Percentiles rank a stretch among this genome's conserved stretches.
phyloP scores from a whole-genome alignment of 768 basidiomycete genomes.

The Lactifluus subvellereus region DNA sequence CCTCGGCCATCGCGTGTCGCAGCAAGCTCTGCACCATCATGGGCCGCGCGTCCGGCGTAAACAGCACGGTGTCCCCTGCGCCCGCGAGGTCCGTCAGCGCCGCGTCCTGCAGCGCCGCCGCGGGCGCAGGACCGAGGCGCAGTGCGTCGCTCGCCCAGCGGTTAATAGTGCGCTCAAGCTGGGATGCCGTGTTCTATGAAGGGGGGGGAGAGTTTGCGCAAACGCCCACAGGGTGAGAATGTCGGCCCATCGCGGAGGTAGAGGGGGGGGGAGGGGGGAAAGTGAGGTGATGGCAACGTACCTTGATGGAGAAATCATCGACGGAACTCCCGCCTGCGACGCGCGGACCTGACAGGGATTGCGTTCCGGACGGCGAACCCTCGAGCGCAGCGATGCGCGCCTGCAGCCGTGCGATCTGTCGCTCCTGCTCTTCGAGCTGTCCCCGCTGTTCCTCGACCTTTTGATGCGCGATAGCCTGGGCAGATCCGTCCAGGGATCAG shows the following conservation, averaged over 20 bases:
- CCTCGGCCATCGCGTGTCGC: constrained; percentile 74
- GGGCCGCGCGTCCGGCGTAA: constrained; percentile 33
- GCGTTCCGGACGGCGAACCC: constrained; percentile 42
- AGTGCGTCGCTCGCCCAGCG: constrained; percentile 81
- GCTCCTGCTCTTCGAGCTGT: constrained; percentile 79
- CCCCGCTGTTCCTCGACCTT: constrained; percentile 77
- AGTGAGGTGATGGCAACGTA: constrained; percentile 24
- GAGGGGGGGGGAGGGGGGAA: background rate
- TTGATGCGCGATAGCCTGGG: constrained; percentile 78
- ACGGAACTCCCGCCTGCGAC: constrained; percentile 56
- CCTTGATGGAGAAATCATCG: constrained; percentile 88
- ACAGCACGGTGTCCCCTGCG: constrained; percentile 36
- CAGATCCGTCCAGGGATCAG: background rate
- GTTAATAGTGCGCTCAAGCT: constrained; percentile 74
- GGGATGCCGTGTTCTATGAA: constrained; percentile 57
- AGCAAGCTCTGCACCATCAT: constrained; percentile 78
- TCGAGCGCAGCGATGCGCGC: constrained; percentile 69
- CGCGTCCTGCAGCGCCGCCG: constrained; percentile 51
- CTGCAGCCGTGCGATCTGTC: constrained; percentile 69
- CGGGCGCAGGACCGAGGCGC: constrained; percentile 47
- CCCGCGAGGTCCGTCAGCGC: constrained; percentile 54
- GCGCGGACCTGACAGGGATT: constrained; percentile 29
- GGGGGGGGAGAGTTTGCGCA: background rate
- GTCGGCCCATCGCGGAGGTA: background rate
- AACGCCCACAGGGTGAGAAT: background rate